Evolutionary conservation across 169 alveolate species (phyloP), one percentile per base, ranked within the genome.

Genomic region (Plasmodium fragile): DNA sequence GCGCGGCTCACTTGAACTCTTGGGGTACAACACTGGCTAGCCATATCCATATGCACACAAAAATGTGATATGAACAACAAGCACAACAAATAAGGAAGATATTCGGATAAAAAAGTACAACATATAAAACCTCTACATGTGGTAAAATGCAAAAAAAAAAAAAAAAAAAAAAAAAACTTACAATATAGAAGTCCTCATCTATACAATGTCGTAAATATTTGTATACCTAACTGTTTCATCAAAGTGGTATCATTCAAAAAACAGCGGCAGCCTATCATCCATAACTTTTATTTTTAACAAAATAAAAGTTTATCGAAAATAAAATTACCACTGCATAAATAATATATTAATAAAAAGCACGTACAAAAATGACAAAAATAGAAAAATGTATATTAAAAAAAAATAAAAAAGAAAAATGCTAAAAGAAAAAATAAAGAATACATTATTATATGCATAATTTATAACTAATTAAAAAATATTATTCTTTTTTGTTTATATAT

Each of bases 131-230:
- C 75, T 65, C 75, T 65, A 65, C 36, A 65, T 65, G 28, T 25
- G 36, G n/a, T 25, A 18, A 59, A 59, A 59, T n/a, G n/a, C n/a
- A 59, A 59, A 59, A n/a, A 18, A 65, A 65, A 59, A 59, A 18
- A 59, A 59, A 59, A 59, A 59, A 65, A 65, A 65, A 65, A 65
- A 22, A 55, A 55, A 55, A 55, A 55, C 22, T 25, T 11, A 65
- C 75, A 65, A 65, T 65, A 65, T 65, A 22, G 41, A 65, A 28
- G 8, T 18, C n/a, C 25, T 65, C 25, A 65, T 65, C 75, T 18
- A 65, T 65, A n/a, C 36, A 65, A 18, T 65, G 75, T 65, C 75
- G 75, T 65, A 22, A 65, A 65, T n/a, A 65, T 65, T 65, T 65
- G 36, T 65, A 25, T 65, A 25, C 75, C 75, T 65, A 65, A 65